Base-by-base conservation (phyloP, 208 protist genomes). In the Wallacemonas sp. region DNA sequence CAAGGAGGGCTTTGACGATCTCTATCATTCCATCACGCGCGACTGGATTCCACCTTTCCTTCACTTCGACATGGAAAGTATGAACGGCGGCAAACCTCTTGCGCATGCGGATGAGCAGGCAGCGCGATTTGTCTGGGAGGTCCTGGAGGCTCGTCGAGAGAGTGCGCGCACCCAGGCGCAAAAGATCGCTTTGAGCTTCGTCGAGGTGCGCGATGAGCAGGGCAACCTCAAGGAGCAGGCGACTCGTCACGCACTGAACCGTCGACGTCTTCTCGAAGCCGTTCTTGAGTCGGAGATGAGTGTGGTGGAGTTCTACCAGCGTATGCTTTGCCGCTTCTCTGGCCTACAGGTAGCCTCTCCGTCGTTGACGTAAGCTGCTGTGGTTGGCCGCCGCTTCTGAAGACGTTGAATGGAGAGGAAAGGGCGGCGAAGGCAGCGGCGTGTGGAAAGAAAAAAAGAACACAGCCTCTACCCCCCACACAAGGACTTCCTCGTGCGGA, bases 21-120 rank as follows among this genome's bases (percentile, higher is more conserved):
- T 66, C 12, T 66, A 46, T 10, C 60, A 66, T 29, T 17, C 21
- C 60, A 66, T 57, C 30, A 26, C 29, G 24, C 45, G 45, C 45
- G 45, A 53, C 45, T 53, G 45, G 45, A 17, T 53, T 3, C 45
- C 45, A 29, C 45, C 45, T 0, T 53, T 53, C 26, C 0, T 53
- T 8, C 45, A 53, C 8, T 53, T 53, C 19, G 5, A 26, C 3
- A 8, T 26, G 45, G 45, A 53, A n/a, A n/a, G n/a, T n/a, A n/a
- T n/a, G n/a, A n/a, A n/a, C n/a, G n/a, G n/a, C n/a, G n/a, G n/a
- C n/a, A n/a, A n/a, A n/a, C n/a, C n/a, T n/a, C n/a, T n/a, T 6
- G 45, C 5, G 10, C 5, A 12, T 6, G 41, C 41, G 41, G 41
- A 8, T 12, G 15, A 9, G 41, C 17, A 46, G 41, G 41, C 9